Percentiles rank a stretch among this genome's conserved stretches.
These are phyloP conservation scores for Ogataea pini DNA, from an alignment of 805 yeast species.

Conservation along the genomic window DNA sequence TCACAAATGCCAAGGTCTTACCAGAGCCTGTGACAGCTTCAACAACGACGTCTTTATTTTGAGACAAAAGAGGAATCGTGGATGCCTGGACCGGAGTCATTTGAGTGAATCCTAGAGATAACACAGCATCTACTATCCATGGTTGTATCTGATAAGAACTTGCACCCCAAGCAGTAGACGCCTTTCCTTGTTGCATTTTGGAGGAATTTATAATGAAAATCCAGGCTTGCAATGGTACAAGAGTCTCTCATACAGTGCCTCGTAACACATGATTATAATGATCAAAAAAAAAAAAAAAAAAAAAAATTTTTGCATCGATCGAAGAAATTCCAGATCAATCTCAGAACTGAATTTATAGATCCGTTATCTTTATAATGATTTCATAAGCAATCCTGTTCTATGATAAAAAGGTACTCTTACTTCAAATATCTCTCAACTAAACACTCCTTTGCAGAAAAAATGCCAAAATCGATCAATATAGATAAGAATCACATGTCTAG, in stretches of 20 bases:
- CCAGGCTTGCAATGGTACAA: no score
- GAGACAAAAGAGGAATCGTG: constrained; percentile 78
- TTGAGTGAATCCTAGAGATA: constrained; percentile 68
- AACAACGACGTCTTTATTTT: constrained; percentile 91
- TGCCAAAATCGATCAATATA: neutral
- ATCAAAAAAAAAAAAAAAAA: neutral
- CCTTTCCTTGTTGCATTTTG: neutral
- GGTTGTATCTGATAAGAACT: constrained; percentile 55
- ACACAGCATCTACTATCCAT: constrained; percentile 72
- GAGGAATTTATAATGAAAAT: neutral
- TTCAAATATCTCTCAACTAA: no score
- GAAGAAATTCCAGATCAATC: no score
- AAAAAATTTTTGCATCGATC: no score
- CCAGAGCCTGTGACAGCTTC: constrained; percentile 99
- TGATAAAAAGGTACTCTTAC: no score
- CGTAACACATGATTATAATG: no score
- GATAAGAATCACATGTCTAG: no score
- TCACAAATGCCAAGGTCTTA: constrained; percentile 87
- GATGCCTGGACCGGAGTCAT: constrained; percentile 99
- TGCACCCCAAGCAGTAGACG: constrained; percentile 50
- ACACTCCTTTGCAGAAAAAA: no score
- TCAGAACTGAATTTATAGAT: no score
- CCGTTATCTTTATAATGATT: no score
- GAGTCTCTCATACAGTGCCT: no score
- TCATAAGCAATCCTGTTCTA: no score